Conservation (phyloP, 2,329 filamentous ascomycete species). For the Elsinoe fawcettii region DNA sequence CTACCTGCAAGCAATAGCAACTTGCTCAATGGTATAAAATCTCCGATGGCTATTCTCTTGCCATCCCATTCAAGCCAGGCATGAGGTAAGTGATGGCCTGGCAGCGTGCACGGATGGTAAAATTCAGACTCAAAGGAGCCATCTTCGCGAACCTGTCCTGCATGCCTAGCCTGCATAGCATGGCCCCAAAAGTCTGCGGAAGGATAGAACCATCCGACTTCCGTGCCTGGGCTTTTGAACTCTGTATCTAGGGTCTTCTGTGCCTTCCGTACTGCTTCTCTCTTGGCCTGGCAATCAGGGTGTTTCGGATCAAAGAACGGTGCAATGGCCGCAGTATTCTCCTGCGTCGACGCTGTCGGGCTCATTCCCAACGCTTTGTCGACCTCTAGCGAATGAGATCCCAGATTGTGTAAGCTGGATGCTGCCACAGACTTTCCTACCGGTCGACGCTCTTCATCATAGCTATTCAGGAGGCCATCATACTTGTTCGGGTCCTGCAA, state of each 20-base stretch:
- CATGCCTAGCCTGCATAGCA: constrained; percentile 19
- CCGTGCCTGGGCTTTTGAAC: constrained; percentile 29
- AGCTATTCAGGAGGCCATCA: constrained; percentile 26
- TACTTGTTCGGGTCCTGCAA: constrained; percentile 21
- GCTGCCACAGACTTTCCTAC: constrained; percentile 27
- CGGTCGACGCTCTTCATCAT: constrained; percentile 31
- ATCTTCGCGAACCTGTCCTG: constrained; percentile 7
- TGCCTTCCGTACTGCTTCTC: constrained; percentile 23
- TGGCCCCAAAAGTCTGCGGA: constrained; percentile 22
- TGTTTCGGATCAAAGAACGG: constrained; percentile 24
- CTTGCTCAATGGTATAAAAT: constrained; percentile 21
- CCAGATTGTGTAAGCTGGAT: constrained; percentile 27
- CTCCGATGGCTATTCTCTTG: constrained; percentile 21
- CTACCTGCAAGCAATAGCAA: constrained; percentile 20
- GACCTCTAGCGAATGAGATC: constrained; percentile 25
- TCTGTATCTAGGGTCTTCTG: constrained; percentile 27
- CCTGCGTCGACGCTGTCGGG: constrained; percentile 18
- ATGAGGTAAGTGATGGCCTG: constrained; percentile 31
- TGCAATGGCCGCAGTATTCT: constrained; percentile 24
- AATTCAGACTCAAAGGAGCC: not conserved
- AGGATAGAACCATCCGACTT: constrained; percentile 33
- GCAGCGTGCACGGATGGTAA: constrained; percentile 23
- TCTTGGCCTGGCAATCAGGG: constrained; percentile 20
- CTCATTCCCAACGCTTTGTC: constrained; percentile 29
- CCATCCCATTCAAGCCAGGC: constrained; percentile 23